These are phyloP conservation scores for Fusarium sp. DNA, from an alignment of 2,329 filamentous ascomycete genomes.

Conservation along the genomic window DNA sequence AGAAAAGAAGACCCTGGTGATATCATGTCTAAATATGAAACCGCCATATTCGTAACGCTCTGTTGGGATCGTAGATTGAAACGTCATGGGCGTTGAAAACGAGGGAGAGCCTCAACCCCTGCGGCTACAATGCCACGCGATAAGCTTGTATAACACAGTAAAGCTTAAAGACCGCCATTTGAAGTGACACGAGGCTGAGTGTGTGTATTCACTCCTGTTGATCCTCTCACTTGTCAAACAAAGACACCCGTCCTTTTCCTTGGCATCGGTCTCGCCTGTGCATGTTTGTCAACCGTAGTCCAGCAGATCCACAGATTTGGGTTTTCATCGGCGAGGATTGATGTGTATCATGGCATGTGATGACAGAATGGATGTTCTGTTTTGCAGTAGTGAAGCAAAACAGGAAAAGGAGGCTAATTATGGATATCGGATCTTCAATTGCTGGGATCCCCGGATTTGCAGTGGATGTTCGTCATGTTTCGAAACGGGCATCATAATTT, in stretches of 20 bases:
- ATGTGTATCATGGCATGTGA: conserved; percentile 27
- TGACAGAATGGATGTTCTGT: conserved; percentile 24
- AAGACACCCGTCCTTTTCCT: conserved; percentile 31
- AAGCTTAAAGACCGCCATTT: conserved; percentile 18
- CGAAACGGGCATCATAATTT: conserved; percentile 39
- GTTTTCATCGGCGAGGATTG: conserved; percentile 30
- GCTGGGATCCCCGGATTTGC: conserved; percentile 19
- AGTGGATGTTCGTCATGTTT: conserved; percentile 27
- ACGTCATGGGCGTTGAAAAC: conserved; percentile 29
- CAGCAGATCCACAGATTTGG: conserved; percentile 42
- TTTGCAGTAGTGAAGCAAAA: neutral
- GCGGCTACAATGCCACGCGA: conserved; percentile 37
- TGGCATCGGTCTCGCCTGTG: conserved; percentile 37
- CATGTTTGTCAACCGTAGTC: conserved; percentile 3
- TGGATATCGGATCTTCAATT: conserved; percentile 24
- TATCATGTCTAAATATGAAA: conserved; percentile 39
- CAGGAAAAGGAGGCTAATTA: conserved; percentile 5
- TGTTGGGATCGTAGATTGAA: conserved; percentile 10
- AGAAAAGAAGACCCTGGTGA: conserved; percentile 19
- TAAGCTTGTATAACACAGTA: conserved; percentile 20
- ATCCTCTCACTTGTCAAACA: conserved; percentile 11
- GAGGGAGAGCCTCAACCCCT: conserved; percentile 22
- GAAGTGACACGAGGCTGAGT: conserved; percentile 19
- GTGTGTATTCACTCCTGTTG: neutral
- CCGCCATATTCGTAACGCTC: conserved; percentile 27